phyloP scores from a whole-genome alignment of 2,329 filamentous ascomycete genomes.

The Aspergillus pseudoglaucus region DNA sequence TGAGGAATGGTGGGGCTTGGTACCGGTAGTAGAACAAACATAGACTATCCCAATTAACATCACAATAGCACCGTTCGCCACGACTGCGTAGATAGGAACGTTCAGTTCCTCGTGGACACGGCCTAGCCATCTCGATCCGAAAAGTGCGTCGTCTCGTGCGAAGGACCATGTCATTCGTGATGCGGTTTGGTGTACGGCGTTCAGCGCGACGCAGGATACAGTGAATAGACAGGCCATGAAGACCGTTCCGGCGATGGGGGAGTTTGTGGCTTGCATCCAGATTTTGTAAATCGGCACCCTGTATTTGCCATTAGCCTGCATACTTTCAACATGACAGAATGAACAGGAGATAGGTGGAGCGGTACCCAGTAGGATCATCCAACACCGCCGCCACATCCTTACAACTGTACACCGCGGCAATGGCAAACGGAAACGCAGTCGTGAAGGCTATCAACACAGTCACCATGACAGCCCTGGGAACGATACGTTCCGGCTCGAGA shows the following conservation, averaged over 20 bases:
- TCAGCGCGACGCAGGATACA: conserved; percentile 14
- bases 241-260: conserved; percentile 13
- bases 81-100: conserved; percentile 11
- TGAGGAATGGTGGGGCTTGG: neutral
- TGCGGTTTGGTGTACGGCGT: conserved; percentile 20
- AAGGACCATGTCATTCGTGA: conserved; percentile 29
- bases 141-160: conserved; percentile 26
- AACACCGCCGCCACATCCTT: conserved; percentile 9
- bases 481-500: conserved; percentile 16
- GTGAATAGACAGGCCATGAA: conserved; percentile 14
- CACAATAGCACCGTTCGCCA: conserved; percentile 11
- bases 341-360: neutral
- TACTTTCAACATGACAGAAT: neutral
- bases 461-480: conserved; percentile 14
- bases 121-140: conserved; percentile 16
- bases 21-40: conserved; percentile 16
- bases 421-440: conserved; percentile 17
- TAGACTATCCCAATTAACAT: conserved; percentile 17
- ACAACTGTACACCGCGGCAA: conserved; percentile 16
- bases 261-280: conserved; percentile 17
- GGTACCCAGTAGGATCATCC: conserved; percentile 11
- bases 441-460: conserved; percentile 15
- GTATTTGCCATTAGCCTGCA: neutral
- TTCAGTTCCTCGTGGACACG: conserved; percentile 8
- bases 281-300: conserved; percentile 18